These are phyloP conservation scores for Podaxis sp. DNA, from an alignment of 768 basidiomycete species.

Conservation along the genomic window DNA sequence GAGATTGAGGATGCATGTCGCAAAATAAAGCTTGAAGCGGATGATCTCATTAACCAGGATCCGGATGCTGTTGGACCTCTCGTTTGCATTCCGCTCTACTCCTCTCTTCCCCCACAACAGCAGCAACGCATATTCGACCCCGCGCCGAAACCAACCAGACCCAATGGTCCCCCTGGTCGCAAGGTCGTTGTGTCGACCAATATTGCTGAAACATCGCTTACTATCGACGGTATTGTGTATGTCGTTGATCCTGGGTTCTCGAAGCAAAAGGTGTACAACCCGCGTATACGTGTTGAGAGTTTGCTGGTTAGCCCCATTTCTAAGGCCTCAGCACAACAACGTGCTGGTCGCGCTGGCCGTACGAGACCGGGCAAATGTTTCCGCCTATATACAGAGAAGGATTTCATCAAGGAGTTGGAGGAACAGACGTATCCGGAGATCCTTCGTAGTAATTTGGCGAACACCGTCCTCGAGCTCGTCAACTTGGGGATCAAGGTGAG, in stretches of 20 bases:
- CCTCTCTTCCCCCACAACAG: conserved; percentile 88
- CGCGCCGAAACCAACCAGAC: conserved; percentile 56
- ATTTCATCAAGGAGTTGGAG: conserved; percentile 93
- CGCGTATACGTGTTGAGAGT: conserved; percentile 92
- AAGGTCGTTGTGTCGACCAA: conserved; percentile 97
- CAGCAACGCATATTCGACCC: conserved; percentile 97
- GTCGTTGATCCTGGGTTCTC: conserved; percentile 97
- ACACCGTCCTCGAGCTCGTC: conserved; percentile 88
- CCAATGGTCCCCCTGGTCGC: conserved; percentile 77
- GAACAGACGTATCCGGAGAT: conserved; percentile 99
- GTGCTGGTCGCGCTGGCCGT: conserved; percentile 94
- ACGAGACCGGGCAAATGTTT: conserved; percentile 98
- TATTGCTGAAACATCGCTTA: conserved; percentile 95
- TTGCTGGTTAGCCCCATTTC: conserved; percentile 93
- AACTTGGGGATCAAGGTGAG: conserved; percentile 87
- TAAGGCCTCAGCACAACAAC: conserved; percentile 93
- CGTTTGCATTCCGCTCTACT: conserved; percentile 90
- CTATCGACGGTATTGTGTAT: conserved; percentile 99
- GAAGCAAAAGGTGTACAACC: conserved; percentile 98
- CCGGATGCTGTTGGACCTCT: conserved; percentile 80
- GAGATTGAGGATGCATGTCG: conserved; percentile 97
- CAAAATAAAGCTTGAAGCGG: conserved; percentile 89
- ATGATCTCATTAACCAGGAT: conserved; percentile 71
- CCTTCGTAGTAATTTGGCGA: conserved; percentile 87
- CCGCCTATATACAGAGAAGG: conserved; percentile 93